phyloP scores from a whole-genome alignment of 192 early-diverging fungal species.

The Phlyctochytrium arcticum region DNA sequence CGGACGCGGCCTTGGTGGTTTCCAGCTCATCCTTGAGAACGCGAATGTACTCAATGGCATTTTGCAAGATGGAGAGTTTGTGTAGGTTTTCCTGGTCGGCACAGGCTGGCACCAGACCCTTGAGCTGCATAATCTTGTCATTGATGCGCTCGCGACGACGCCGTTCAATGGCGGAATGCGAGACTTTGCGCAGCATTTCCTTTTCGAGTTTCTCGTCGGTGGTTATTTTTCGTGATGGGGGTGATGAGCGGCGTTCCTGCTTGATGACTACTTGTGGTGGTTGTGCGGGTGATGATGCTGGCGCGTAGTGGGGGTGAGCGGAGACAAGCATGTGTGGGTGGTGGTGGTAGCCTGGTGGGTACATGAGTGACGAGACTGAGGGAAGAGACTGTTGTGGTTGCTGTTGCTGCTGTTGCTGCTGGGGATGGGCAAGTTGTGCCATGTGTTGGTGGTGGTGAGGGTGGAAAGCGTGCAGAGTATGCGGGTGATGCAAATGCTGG shows the following conservation, averaged over 20 bases:
- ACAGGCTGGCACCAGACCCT: slow-evolving; percentile 67
- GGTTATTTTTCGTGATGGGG: not conserved
- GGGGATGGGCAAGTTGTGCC: no score
- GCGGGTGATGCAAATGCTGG: no score
- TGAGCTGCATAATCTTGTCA: slow-evolving; percentile 72
- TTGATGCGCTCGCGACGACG: slow-evolving; percentile 82
- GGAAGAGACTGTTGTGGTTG: not conserved
- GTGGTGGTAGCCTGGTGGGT: not conserved
- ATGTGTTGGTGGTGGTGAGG: no score
- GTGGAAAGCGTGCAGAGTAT: no score
- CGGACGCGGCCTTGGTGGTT: not conserved
- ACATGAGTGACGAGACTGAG: not conserved
- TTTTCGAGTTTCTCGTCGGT: not conserved
- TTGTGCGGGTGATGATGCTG: not conserved
- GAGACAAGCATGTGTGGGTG: not conserved
- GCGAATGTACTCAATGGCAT: slow-evolving; percentile 69
- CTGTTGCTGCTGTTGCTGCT: not conserved
- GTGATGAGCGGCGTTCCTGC: not conserved
- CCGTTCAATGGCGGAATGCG: slow-evolving; percentile 82
- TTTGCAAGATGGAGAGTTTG: slow-evolving; percentile 67
- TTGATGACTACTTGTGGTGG: not conserved
- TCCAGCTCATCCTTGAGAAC: slow-evolving; percentile 39
- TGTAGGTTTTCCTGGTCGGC: slow-evolving; percentile 59
- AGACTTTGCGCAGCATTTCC: slow-evolving; percentile 61
- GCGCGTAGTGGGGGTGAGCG: not conserved